Conservation (phyloP, 2,329 filamentous ascomycete genomes). For the Fusarium armeniacum region DNA sequence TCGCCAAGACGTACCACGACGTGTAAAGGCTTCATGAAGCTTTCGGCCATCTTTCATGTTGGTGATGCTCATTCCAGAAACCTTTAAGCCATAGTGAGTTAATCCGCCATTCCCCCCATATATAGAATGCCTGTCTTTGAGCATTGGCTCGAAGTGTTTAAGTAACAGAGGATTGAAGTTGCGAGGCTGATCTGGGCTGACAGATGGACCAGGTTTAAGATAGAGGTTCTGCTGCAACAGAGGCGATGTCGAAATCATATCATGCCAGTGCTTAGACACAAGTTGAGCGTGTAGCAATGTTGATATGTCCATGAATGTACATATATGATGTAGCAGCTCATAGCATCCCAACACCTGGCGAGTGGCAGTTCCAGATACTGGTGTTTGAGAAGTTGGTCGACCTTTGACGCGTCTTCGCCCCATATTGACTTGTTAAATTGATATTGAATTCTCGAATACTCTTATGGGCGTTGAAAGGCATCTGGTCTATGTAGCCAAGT, state of each 20-base stretch:
- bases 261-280: not conserved
- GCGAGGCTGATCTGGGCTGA: not conserved
- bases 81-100: too few relatives aligned
- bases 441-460: not conserved
- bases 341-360: not conserved
- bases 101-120: too few relatives aligned
- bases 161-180: not conserved
- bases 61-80: not conserved
- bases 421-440: not conserved
- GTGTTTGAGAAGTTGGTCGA: not conserved
- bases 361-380: not conserved
- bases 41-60: not conserved
- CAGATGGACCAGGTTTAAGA: not conserved
- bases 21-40: not conserved
- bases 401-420: not conserved
- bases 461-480: not conserved
- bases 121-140: not conserved
- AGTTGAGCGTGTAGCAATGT: not conserved
- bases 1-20: not conserved
- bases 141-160: not conserved
- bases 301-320: not conserved
- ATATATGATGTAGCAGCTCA: not conserved
- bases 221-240: not conserved
- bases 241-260: not conserved
- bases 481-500: accelerated